Base-by-base conservation (phyloP, 2,329 filamentous ascomycete species). In the Nothophaeocryptopus gaeumannii region DNA sequence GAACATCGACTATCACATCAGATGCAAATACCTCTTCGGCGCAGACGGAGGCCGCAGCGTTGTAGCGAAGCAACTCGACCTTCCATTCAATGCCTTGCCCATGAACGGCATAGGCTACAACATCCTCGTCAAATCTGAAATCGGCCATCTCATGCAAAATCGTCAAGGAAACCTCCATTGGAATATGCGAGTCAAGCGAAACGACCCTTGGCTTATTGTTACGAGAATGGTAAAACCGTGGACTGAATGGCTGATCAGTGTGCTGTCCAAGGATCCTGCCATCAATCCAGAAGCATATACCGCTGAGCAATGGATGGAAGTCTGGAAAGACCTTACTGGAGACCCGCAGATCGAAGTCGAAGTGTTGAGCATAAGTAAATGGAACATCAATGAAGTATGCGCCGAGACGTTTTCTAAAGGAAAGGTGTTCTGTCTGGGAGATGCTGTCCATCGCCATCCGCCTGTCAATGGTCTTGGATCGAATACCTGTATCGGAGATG, bases 221-320 rank as follows among this genome's bases (percentile, higher is more conserved):
- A 39, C 29, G 10, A 70, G 80, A 20, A 82, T 83, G 79, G 78
- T 83, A 4, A 78, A 76, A 66, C 78, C 80, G 0, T 83, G 79
- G 79, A 61, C 75, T 54, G 78, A 83, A 68, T 83, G 79, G 79
- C 26, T 47, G n/a, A 33, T 13, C 30, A 35, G 39, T 14, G 58
- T 79, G 12, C 14, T 47, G 15, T n/a, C 45, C 55, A 35, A 72
- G 2, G 45, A 62, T 8, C 63, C 71, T 12, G 67, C 79, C 1
- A 70, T 26, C 4, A 7, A 26, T 67, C 29, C 67, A 76, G 16
- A 66, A 26, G 20, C 20, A 7, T 26, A 26, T 7, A 26, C 20
- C 20, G 20, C 20, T 3, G 20, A 26, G 20, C 20, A 26, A 26
- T 26, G 20, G 20, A 26, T 26, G 4, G 20, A 26, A 4, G 20